These are phyloP conservation scores for Cutaneotrichosporon spelunceum DNA, from an alignment of 1,284 basidiomycete genomes.

Conservation along the genomic window DNA sequence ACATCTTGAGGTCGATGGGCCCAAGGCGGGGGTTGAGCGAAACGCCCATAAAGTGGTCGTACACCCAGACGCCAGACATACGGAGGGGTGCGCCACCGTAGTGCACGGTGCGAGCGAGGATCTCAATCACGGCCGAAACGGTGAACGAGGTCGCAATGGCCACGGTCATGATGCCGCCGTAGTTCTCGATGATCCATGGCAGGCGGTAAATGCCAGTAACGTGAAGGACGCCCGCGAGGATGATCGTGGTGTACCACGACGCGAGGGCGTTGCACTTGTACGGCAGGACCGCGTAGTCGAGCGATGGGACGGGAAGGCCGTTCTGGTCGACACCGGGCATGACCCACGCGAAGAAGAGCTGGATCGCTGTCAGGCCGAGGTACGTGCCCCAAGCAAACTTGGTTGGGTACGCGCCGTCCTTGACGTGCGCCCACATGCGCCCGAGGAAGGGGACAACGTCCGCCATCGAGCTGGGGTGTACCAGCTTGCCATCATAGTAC, in stretches of 20 bases:
- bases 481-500: slow-evolving; percentile 87
- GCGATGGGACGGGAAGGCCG: slow-evolving; percentile 82
- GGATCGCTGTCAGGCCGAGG: slow-evolving; percentile 80
- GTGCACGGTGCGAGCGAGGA: slow-evolving; percentile 62
- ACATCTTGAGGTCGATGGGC: slow-evolving; percentile 97
- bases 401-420: slow-evolving; percentile 87
- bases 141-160: slow-evolving; percentile 87
- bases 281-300: slow-evolving; percentile 84
- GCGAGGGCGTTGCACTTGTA: slow-evolving; percentile 96
- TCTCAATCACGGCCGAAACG: slow-evolving; percentile 75
- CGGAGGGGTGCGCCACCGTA: slow-evolving; percentile 75
- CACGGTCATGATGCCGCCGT: slow-evolving; percentile 93
- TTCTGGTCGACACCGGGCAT: slow-evolving; percentile 85
- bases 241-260: slow-evolving; percentile 81
- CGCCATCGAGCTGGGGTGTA: slow-evolving; percentile 67
- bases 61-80: slow-evolving; percentile 91
- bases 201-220: slow-evolving; percentile 80
- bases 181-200: slow-evolving; percentile 93
- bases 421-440: slow-evolving; percentile 79
- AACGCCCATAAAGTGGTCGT: slow-evolving; percentile 97
- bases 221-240: slow-evolving; percentile 74
- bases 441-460: slow-evolving; percentile 76
- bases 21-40: slow-evolving; percentile 90
- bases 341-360: slow-evolving; percentile 83
- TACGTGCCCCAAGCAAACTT: slow-evolving; percentile 84